Conservation (phyloP, 768 basidiomycete genomes). For the Phaeolepiota aurea region DNA sequence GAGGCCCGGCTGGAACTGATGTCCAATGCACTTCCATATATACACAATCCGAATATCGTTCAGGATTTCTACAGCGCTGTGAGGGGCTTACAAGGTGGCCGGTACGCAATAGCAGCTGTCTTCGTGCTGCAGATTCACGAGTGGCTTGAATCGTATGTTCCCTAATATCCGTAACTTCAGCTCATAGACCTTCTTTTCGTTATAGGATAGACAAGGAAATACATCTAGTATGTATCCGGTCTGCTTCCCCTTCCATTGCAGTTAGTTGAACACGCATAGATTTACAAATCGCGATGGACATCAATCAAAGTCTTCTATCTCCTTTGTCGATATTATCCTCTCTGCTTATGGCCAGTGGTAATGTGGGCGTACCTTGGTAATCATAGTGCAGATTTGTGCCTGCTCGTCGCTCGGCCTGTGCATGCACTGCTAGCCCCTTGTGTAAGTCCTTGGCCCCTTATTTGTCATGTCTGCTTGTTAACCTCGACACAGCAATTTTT, state of each 20-base stretch:
- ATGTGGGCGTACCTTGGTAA: conserved; percentile 28
- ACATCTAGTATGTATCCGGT: conserved; percentile 18
- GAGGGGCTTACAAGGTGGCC: conserved; percentile 7
- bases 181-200: background rate
- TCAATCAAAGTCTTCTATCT: conserved; percentile 30
- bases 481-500: conserved; percentile 25
- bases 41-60: background rate
- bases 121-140: conserved; percentile 25
- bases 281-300: conserved; percentile 26
- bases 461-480: background rate
- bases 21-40: background rate
- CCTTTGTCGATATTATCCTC: conserved; percentile 32
- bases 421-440: conserved; percentile 25
- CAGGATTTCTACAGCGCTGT: background rate
- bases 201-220: conserved; percentile 22
- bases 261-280: conserved; percentile 14
- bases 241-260: background rate
- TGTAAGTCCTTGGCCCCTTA: conserved; percentile 12
- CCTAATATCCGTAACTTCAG: background rate
- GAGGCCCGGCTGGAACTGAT: too few relatives aligned
- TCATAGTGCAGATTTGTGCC: conserved; percentile 21
- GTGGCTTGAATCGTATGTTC: conserved; percentile 25
- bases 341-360: conserved; percentile 25
- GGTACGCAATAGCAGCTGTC: conserved; percentile 24
- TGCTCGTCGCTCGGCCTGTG: conserved; percentile 18